Conservation (phyloP, 208 protist genomes). For the Acanthamoeba royreba region DNA sequence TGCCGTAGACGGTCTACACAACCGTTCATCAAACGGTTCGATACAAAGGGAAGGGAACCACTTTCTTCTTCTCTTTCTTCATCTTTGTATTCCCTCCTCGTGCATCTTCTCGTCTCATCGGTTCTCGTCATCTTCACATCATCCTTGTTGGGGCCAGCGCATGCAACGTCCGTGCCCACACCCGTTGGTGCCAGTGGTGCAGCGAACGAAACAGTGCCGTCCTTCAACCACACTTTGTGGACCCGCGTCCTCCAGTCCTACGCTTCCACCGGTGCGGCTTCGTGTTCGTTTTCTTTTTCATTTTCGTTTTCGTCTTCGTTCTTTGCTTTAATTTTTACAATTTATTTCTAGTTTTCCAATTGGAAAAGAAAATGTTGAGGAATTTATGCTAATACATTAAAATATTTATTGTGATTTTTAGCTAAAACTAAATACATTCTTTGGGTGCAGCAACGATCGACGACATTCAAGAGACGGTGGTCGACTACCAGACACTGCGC, state of each 20-base stretch:
- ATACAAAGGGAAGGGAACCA: too few species aligned
- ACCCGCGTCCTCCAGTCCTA: background rate
- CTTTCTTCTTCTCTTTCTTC: too few species aligned
- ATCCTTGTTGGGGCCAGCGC: too few species aligned
- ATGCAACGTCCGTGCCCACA: too few species aligned
- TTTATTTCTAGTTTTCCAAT: too few species aligned
- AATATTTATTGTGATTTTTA: background rate
- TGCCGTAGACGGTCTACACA: too few species aligned
- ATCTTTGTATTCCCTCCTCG: too few species aligned
- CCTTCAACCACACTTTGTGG: background rate
- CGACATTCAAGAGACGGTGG: conserved; percentile 27
- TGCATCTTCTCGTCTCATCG: too few species aligned
- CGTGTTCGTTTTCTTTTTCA: background rate
- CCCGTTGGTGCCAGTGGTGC: background rate
- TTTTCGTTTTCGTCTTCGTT: background rate
- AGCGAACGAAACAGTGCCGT: background rate
- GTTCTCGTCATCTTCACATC: too few species aligned
- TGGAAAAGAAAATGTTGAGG: too few species aligned
- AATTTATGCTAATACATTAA: background rate
- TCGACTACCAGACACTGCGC: background rate
- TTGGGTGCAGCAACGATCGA: background rate
- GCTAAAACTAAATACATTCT: background rate
- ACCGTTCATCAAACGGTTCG: too few species aligned
- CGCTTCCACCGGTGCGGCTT: background rate
- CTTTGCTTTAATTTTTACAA: background rate